Percentiles rank a stretch among this genome's conserved stretches.
phyloP scores from a whole-genome alignment of 345 rosid species.

The Gossypium herbaceum region DNA sequence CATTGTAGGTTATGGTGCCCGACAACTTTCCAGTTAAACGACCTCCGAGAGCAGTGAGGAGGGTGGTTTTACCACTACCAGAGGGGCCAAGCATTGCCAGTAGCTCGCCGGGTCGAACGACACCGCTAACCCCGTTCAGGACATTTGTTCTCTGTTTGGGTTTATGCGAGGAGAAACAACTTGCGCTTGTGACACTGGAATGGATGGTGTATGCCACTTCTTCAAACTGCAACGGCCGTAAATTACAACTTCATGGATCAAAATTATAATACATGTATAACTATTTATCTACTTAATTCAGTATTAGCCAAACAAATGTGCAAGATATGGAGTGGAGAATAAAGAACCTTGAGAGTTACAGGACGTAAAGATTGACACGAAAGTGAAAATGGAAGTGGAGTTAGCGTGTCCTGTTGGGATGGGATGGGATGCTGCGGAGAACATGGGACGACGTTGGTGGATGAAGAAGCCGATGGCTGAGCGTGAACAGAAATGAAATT shows the following conservation, averaged over 20 bases:
- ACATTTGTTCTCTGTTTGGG: constrained; percentile 51
- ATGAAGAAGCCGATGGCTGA: constrained; percentile 40
- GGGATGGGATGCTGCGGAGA: constrained; percentile 22
- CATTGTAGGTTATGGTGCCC: constrained; percentile 65
- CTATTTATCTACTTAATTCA: too few relatives aligned
- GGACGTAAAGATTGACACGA: constrained; percentile 52
- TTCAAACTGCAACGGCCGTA: constrained; percentile 51
- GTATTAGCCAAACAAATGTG: not conserved
- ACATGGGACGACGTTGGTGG: constrained; percentile 37
- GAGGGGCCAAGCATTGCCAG: constrained; percentile 97
- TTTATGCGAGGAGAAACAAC: constrained; percentile 33
- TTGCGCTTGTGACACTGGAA: constrained; percentile 26
- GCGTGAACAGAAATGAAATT: constrained; percentile 39
- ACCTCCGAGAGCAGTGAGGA: constrained; percentile 74
- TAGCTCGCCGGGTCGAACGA: constrained; percentile 77
- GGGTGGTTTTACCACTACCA: constrained; percentile 91
- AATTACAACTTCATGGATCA: not conserved
- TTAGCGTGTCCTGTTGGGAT: constrained; percentile 21
- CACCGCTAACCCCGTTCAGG: constrained; percentile 76
- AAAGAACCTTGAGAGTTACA: constrained; percentile 62
- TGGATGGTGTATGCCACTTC: constrained; percentile 55
- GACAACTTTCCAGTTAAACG: constrained; percentile 67
- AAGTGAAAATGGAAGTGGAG: constrained; percentile 39
- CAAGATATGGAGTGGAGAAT: not conserved
- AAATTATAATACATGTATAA: too few relatives aligned